A percentile compares a stretch with the other conserved stretches of the same genome.
Evolutionary conservation across 1,284 basidiomycete genomes (phyloP).

Genomic region (Sanghuangporus baumii): DNA sequence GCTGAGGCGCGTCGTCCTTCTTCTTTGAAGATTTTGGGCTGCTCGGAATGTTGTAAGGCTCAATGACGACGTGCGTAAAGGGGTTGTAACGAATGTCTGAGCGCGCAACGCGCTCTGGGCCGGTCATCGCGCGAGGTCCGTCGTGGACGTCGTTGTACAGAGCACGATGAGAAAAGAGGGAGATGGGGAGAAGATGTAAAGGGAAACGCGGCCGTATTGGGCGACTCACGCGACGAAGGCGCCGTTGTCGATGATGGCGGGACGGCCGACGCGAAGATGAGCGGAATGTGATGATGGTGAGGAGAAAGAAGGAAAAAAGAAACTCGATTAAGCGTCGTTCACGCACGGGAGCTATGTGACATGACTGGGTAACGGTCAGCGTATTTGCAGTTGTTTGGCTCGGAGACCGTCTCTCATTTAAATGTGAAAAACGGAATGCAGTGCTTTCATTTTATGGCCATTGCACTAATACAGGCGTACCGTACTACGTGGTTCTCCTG

Average conservation of each 20-base stretch:
- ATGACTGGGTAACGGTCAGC: not conserved
- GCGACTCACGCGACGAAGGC: constrained; percentile 2
- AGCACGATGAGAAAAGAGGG: constrained; percentile 8
- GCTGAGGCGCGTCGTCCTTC: constrained; percentile 25
- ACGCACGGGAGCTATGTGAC: not conserved
- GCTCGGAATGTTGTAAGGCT: not conserved
- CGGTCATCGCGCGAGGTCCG: constrained; percentile 9
- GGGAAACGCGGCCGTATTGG: not conserved
- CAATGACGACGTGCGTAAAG: constrained; percentile 5
- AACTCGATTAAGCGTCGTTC: not conserved
- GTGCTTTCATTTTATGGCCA: not conserved
- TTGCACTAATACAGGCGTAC: no score
- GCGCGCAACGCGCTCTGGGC: constrained; percentile 7
- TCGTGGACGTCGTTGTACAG: constrained; percentile 10
- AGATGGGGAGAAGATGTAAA: not conserved
- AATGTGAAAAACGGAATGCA: not conserved
- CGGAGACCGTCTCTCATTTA: not conserved
- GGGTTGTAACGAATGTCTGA: not conserved
- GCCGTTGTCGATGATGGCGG: constrained; percentile 3
- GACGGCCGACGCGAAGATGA: not conserved
- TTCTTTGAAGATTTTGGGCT: not conserved
- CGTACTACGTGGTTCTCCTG: no score
- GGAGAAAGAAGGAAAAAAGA: not conserved
- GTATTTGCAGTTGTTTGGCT: not conserved
- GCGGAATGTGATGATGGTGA: not conserved